Evolutionary conservation across 1,284 basidiomycete genomes (phyloP), one percentile per base, ranked within the genome.

Genomic region (Vanrija pseudolonga): DNA sequence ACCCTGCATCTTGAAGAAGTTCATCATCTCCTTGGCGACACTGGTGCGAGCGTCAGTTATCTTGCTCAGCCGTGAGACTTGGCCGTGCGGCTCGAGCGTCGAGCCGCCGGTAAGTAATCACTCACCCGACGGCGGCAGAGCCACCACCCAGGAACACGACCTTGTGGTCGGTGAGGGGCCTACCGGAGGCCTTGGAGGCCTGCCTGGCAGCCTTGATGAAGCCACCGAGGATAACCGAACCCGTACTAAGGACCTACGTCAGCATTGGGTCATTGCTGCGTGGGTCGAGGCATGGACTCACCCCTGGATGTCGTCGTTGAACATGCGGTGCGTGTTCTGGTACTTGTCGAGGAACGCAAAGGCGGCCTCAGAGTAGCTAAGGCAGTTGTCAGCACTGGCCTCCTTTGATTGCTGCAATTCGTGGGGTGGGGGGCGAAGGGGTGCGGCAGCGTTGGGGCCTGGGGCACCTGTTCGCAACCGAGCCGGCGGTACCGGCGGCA

Each of bases 141-240:
- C 73, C 73, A 49, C 73, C 73, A 51, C 73, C 73, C 46, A 91
- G 86, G 83, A 96, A 95, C 43, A 96, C 84, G 63, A 96, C 90
- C 55, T 85, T 84, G 71, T 96, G 93, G 48, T 87, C 85, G 49
- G 79, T 79, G 24, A 92, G 77, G 15, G 86, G 82, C 23, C 78
- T 78, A 4, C 86, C 86, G 20, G 87, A 87, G 4, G 87, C 87
- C 18, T 82, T 82, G 37, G 84, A 84, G 1, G 87, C 83, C 39
- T 90, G 80, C 62, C 85, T 85, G 39, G 92, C 90, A 23, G 93
- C 93, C 64, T 90, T 90, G 66, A 93, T 77, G 79, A 96, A 89
- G 12, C 93, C 93, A 39, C 86, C 88, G 43, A 97, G 84, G 45
- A 96, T 88, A 62, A 97, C 93, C 36, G 89, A 89, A 23, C 90